Evolutionary conservation across 768 basidiomycete genomes (phyloP), one percentile per base, ranked within the genome.

Genomic region (Suillus paluster): DNA sequence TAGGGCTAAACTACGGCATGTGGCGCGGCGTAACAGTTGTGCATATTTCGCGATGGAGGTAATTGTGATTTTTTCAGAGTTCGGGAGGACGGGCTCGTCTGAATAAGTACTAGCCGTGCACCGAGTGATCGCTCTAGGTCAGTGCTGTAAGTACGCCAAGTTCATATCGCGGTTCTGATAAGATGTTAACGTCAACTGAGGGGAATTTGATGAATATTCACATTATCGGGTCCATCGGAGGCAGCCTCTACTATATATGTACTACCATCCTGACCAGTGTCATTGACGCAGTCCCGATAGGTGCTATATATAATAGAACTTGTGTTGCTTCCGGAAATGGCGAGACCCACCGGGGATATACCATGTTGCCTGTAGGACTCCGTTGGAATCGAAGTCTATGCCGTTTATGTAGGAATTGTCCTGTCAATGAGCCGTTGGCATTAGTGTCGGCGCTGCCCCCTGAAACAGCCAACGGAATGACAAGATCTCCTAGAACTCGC

Each of bases 31-130:
- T 46, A 2, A 23, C 7, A 34, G 75, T 17, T 17, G 39, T 77
- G 76, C 76, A 48, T 74, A 78, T 66, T 77, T 75, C 12, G 75
- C 75, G 27, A 77, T 77, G 5, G 73, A 67, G 62, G 77, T 77
- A 11, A 78, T 68, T 1, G 70, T 71, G 49, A 78, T 77, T 0
- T 75, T 77, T 5, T 74, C 72, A 12, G 76, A 78, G 33, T 65
- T 66, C 0, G 76, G 78, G 5, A 75, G 44, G 53, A 78, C 75
- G 1, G 77, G 75, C 9, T 64, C 59, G 17, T 45, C 8, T 50
- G 65, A 42, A 75, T 68, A 15, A 73, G 39, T 17, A 39, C 17
- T 7, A 39, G 15, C 17, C 3, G 39, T 78, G n/a, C 58, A 58
- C 76, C 77, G 78, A 5, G 76, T 75, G 42, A 48, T 59, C 4